Evolutionary conservation across 306 rosid species (phyloP), one percentile per base, ranked within the genome.

Genomic region (Boehmeria nivea): DNA sequence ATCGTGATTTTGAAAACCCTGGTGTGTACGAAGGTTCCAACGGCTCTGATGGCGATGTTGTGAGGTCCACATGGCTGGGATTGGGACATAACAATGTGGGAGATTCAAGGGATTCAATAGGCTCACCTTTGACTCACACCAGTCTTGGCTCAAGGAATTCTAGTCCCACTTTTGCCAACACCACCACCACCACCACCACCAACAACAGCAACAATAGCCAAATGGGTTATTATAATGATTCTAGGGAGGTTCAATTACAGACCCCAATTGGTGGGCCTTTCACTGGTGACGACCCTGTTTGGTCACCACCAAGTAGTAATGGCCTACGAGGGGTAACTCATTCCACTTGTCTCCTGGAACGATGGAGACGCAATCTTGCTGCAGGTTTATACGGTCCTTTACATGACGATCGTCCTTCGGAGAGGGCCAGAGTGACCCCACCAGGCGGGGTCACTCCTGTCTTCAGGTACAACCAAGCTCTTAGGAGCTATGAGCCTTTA

Each of bases 1-100:
- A 82, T 23, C 55, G 31, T 45, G 66, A 43, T 72, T 65, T 25
- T 45, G 71, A 53, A 49, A 67, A 72, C 53, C 17, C 55, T 51
- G 57, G 26, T 12, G 48, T 19, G 9, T 70, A 64, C 38, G 52
- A 44, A 6, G 59, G 63, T 33, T 63, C 43, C 5, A 21, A 50
- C 24, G 63, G 59, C n/a, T n/a, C n/a, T n/a, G n/a, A n/a, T n/a
- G n/a, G n/a, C 51, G 13, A 42, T 51, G 24, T n/a, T n/a, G n/a
- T 8, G 54, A 58, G 63, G 55, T 45, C 63, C 49, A 12, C 51
- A 16, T 16, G 47, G 43, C 61, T 60, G 31, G 50, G 53, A 8
- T 45, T 25, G 13, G 36, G 53, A 8, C 75, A 61, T 25, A 45
- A 51, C 26, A 44, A 43, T 53, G 44, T 65, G 59, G 66, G 55